A percentile compares a stretch with the other conserved stretches of the same genome.
Conservation (phyloP, 352 stramenopile genomes). For the Globisporangium perplexum region DNA sequence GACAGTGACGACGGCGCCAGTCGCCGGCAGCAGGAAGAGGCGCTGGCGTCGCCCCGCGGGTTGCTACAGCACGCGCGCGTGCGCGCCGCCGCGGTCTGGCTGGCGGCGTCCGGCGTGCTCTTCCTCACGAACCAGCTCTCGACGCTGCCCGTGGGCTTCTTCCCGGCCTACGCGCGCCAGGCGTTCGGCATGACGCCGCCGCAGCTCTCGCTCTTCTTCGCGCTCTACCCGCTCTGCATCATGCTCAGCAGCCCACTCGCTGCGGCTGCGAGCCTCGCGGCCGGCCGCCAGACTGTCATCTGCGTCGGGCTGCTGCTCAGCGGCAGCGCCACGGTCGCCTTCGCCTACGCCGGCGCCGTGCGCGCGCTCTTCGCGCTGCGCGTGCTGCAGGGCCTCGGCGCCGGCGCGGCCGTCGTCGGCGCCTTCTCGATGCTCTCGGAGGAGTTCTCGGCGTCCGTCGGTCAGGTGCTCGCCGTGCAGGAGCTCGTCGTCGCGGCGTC, state of each 20-base stretch:
- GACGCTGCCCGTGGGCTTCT: constrained; percentile 71
- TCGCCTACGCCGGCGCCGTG: constrained; percentile 44
- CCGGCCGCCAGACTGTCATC: constrained; percentile 61
- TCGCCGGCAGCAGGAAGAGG: constrained; percentile 38
- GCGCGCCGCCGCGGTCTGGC: constrained; percentile 41
- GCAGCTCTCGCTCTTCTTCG: constrained; percentile 66
- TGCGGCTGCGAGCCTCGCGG: constrained; percentile 27
- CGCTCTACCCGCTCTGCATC: constrained; percentile 67
- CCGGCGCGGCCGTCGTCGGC: constrained; percentile 57
- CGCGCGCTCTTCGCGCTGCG: constrained; percentile 39
- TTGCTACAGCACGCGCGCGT: constrained; percentile 37
- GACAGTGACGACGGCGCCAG: constrained; percentile 29
- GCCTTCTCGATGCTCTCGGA: constrained; percentile 63
- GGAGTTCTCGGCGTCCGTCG: constrained; percentile 45
- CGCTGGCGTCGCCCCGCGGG: constrained; percentile 46
- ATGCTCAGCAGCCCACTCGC: constrained; percentile 66
- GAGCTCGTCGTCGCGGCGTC: constrained; percentile 64
- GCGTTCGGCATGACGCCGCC: constrained; percentile 34
- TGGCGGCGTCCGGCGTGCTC: constrained; percentile 40
- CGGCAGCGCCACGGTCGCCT: constrained; percentile 53
- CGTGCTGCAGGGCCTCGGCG: constrained; percentile 52
- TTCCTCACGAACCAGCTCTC: constrained; percentile 75
- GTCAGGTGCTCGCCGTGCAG: constrained; percentile 51
- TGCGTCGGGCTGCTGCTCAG: constrained; percentile 64
- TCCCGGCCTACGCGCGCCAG: constrained; percentile 46